These are phyloP conservation scores for Metschnikowia reukaufii DNA, from an alignment of 805 yeast genomes.

Conservation along the genomic window DNA sequence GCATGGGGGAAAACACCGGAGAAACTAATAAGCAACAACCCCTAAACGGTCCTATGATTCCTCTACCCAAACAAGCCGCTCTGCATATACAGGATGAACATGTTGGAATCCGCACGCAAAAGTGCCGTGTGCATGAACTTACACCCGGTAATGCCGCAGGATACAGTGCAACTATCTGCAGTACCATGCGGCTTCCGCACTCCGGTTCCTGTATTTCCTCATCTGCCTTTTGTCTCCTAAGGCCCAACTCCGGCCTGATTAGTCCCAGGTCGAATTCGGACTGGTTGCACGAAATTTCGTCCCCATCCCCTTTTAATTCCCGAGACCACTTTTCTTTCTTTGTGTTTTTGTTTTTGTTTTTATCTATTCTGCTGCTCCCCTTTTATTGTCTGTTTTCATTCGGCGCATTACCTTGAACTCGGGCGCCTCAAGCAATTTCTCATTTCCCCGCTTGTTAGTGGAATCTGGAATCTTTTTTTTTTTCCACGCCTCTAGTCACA, in stretches of 20 bases:
- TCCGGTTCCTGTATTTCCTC: background rate
- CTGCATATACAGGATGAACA: background rate
- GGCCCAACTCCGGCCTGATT: conserved; percentile 10
- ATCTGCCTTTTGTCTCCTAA: background rate
- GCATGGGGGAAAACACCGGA: no score
- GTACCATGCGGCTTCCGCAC: background rate
- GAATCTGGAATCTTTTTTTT: conserved; percentile 5
- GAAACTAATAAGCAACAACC: no score
- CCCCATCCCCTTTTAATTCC: background rate
- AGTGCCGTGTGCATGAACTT: background rate
- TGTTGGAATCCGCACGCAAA: background rate
- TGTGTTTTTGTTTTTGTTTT: background rate
- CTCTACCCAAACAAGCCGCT: background rate
- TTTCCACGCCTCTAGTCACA: conserved; percentile 1
- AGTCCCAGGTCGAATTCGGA: conserved; percentile 2
- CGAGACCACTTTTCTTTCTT: conserved; percentile 3
- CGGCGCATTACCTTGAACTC: background rate
- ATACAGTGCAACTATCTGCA: background rate
- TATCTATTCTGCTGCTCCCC: background rate
- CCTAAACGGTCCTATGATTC: background rate
- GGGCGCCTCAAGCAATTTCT: background rate
- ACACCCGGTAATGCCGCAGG: conserved; percentile 1
- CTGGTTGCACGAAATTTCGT: background rate
- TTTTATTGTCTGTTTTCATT: background rate
- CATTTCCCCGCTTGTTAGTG: conserved; percentile 1